phyloP scores from a whole-genome alignment of 1,284 basidiomycete genomes.

The Sanghuangporus sanghuang region DNA sequence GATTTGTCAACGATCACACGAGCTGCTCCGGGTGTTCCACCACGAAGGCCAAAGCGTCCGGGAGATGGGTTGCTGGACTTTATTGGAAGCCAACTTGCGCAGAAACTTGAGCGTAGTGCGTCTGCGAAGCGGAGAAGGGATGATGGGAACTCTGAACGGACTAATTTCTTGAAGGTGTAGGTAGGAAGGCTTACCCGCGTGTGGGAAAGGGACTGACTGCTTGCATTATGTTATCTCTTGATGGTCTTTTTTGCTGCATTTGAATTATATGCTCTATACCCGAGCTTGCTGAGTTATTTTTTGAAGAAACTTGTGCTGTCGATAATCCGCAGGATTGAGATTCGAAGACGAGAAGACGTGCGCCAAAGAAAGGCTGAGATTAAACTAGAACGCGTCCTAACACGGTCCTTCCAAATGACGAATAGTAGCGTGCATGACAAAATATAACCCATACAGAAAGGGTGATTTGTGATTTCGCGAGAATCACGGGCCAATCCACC shows the following conservation, averaged over 20 bases:
- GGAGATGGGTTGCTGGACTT: slow-evolving; percentile 14
- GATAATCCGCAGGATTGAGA: background rate
- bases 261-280: background rate
- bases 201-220: background rate
- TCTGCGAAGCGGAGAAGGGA: background rate
- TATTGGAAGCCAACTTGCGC: slow-evolving; percentile 9
- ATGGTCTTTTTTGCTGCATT: background rate
- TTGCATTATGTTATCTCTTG: background rate
- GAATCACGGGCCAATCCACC: slow-evolving; percentile 22
- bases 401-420: background rate
- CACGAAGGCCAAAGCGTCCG: slow-evolving; percentile 10
- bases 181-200: too few relatives aligned
- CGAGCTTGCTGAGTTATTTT: background rate
- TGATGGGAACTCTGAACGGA: slow-evolving; percentile 13
- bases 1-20: background rate
- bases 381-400: background rate
- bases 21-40: background rate
- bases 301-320: background rate
- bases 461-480: background rate
- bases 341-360: background rate
- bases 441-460: background rate
- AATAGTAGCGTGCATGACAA: too few relatives aligned
- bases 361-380: background rate
- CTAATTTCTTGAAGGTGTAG: slow-evolving; percentile 17
- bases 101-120: background rate